Evolutionary conservation across 257 asterid genomes (phyloP), one percentile per base, ranked within the genome.

Genomic region (Mentha longifolia): DNA sequence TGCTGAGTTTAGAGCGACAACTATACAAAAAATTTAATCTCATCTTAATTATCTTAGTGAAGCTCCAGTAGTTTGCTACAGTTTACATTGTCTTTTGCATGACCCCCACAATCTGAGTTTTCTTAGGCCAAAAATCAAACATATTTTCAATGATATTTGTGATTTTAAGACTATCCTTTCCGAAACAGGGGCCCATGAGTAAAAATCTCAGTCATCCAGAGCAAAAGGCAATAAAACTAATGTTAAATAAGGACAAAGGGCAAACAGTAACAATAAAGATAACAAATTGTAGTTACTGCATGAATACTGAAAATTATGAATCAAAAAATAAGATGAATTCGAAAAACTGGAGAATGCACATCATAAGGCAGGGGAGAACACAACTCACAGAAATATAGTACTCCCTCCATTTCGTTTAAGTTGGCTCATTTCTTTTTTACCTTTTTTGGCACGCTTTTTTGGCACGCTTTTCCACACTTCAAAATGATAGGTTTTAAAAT

Each of bases 81-180:
- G n/a, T n/a, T 59, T 30, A 56, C 63, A 5, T 13, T 1, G 9
- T 28, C 17, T 15, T 30, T 28, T 28, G 19, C 39, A 35, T 35
- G 6, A 45, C 50, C 47, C 37, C 56, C 11, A 54, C 56, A 9
- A 46, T 54, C 42, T 30, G 57, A 42, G 50, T 7, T 3, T 60
- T 67, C 6, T 39, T 57, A 28, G 9, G 52, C 58, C 35, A 57
- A 70, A 41, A 25, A 70, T 59, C 37, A 19, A 61, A 25, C n/a
- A 22, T 13, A 15, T 35, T 43, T 58, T 45, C 25, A 71, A 47
- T 45, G 47, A 60, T 2, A 16, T 45, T 8, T 19, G 30, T 60
- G 69, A 71, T 68, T 61, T 49, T 63, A 61, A 49, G 10, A 33
- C 61, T 71, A 49, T 60, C 42, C 20, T 28, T 37, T 33, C 61